Base-by-base conservation (phyloP, 805 yeast genomes). In the Isabelozyma pseudorhagii region DNA sequence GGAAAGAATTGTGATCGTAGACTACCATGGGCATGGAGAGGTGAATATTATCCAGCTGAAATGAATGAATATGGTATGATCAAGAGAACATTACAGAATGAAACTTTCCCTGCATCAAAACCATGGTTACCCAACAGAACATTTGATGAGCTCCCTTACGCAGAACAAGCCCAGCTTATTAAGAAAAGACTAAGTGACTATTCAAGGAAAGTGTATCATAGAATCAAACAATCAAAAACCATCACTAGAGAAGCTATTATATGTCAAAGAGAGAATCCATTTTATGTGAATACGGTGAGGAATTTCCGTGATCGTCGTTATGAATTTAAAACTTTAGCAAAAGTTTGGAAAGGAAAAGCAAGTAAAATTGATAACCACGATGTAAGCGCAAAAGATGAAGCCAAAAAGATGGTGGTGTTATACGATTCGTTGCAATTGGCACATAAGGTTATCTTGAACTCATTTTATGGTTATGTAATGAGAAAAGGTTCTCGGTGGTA, bases 401-500 rank as follows among this genome's bases (percentile, higher is more conserved):
- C 98, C 1, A 81, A 85, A 52, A 94, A 96, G 67, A 92, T 90
- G 94, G 87, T 90, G 21, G 89, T 94, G 38, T 75, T 94, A 45
- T 94, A 92, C 65, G 99, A 94, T 63, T 93, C 99, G 2, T 74
- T 94, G 58, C 99, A 94, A 69, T 77, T 94, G 55, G 99, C 99
- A 0, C 98, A 94, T 67, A 94, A 94, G 62, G 97, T 93, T 62
- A 94, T 94, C 70, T 77, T 94, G 60, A 94, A 94, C 63, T 93
- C 98, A 0, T 94, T 94, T 64, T 94, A 94, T 61, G 99, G 99
- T 45, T 94, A 94, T 61, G 99, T 94, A 11, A 94, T 94, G 99
- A 82, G 99, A 69, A 94, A 94, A 61, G 99, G 99, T 39, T 94
- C 99, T 0, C 79, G 99, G 52, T 94, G 99, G 99, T 94, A 92